These are phyloP conservation scores for Xylaria cubensis DNA, from an alignment of 495 filamentous ascomycete species.

Conservation along the genomic window DNA sequence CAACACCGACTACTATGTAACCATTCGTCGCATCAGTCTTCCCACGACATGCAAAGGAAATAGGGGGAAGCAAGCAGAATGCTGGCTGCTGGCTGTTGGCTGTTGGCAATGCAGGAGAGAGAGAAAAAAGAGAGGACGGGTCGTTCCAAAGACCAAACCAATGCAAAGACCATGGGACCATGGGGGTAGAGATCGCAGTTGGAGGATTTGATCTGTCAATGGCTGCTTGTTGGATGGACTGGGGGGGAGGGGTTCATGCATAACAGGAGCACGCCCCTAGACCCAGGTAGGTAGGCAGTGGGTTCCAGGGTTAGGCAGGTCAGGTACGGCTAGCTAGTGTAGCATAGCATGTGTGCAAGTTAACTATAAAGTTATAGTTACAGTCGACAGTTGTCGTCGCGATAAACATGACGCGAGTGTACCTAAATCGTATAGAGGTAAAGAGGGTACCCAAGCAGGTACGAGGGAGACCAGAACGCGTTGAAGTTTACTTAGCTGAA, in stretches of 20 bases:
- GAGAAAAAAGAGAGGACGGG: slow-evolving; percentile 20
- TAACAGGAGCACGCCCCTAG: slow-evolving; percentile 20
- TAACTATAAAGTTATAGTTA: background rate
- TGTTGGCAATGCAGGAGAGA: slow-evolving; percentile 26
- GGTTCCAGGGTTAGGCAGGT: background rate
- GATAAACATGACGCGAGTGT: background rate
- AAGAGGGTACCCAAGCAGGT: background rate
- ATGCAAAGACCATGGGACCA: slow-evolving; percentile 19
- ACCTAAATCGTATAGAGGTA: background rate
- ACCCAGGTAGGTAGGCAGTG: slow-evolving; percentile 14
- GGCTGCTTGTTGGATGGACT: slow-evolving; percentile 13
- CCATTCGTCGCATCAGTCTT: slow-evolving; percentile 1
- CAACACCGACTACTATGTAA: background rate
- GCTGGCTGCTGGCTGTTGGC: slow-evolving; percentile 11
- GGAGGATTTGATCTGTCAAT: slow-evolving; percentile 22
- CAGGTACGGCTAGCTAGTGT: slow-evolving; percentile 10
- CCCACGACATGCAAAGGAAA: slow-evolving; percentile 17
- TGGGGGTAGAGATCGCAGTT: slow-evolving; percentile 18
- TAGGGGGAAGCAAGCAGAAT: slow-evolving; percentile 29
- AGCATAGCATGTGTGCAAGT: background rate
- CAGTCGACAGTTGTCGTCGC: slow-evolving; percentile 1
- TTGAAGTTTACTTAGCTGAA: background rate
- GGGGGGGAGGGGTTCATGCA: slow-evolving; percentile 30
- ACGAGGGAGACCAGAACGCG: background rate
- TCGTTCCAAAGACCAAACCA: slow-evolving; percentile 22